Evolutionary conservation across 805 yeast species (phyloP).

Genomic region (Ogataea neopini): DNA sequence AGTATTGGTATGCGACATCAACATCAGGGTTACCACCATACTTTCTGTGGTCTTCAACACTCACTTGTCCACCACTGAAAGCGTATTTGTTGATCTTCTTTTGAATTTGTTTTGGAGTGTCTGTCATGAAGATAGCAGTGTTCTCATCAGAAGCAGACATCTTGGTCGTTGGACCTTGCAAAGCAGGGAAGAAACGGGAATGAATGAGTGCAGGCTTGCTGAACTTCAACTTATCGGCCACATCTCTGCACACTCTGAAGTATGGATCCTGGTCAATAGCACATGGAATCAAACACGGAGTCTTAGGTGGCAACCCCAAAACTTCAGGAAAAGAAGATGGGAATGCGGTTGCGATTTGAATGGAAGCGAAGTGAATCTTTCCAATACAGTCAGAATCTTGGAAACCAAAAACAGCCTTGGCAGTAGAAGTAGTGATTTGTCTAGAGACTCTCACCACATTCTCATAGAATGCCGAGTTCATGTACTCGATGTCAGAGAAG

Average conservation of each 20-base stretch:
- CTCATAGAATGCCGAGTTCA: slow-evolving; percentile 93
- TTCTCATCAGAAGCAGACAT: slow-evolving; percentile 95
- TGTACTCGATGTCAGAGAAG: slow-evolving; percentile 87
- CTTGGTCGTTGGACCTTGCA: slow-evolving; percentile 94
- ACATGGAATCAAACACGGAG: slow-evolving; percentile 97
- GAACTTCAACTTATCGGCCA: slow-evolving; percentile 88
- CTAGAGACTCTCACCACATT: slow-evolving; percentile 90
- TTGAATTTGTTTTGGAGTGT: slow-evolving; percentile 86
- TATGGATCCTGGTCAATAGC: slow-evolving; percentile 99
- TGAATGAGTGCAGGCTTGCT: slow-evolving; percentile 91
- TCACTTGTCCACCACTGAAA: slow-evolving; percentile 88
- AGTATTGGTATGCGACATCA: slow-evolving; percentile 92
- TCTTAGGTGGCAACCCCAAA: slow-evolving; percentile 80
- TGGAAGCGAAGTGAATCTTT: slow-evolving; percentile 89
- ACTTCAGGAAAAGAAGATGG: slow-evolving; percentile 95
- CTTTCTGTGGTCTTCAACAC: slow-evolving; percentile 87
- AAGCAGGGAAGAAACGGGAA: slow-evolving; percentile 95
- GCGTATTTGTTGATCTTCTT: slow-evolving; percentile 96
- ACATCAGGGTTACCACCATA: slow-evolving; percentile 93
- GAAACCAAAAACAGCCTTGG: slow-evolving; percentile 96
- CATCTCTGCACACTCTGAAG: slow-evolving; percentile 96
- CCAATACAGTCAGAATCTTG: slow-evolving; percentile 94
- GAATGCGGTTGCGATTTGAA: slow-evolving; percentile 95
- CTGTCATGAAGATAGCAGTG: slow-evolving; percentile 93
- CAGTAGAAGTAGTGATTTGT: slow-evolving; percentile 96